Evolutionary conservation across 805 yeast species (phyloP).

Genomic region (Starmerella gropengiesseri): DNA sequence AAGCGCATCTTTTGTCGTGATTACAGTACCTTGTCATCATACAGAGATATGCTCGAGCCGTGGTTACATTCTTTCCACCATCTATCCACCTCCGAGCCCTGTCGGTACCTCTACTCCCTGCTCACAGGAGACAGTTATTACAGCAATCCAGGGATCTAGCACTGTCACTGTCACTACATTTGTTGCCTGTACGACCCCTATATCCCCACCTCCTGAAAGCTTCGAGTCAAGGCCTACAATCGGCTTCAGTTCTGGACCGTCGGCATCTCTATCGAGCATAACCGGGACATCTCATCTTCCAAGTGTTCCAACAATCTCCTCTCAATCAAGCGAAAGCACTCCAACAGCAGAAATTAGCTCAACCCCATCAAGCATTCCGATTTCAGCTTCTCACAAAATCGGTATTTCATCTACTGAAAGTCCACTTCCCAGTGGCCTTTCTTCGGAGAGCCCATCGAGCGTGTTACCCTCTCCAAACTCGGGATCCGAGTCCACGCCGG

Average conservation of each 20-base stretch:
- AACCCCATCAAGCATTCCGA: too few relatives aligned
- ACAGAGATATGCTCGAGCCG: conserved; percentile 3
- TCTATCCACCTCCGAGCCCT: conserved; percentile 4
- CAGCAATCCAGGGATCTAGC: not conserved
- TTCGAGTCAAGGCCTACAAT: not conserved
- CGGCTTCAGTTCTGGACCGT: not conserved
- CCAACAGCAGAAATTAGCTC: too few relatives aligned
- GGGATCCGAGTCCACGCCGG: too few relatives aligned
- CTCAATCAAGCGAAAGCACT: too few relatives aligned
- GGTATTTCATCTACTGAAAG: too few relatives aligned
- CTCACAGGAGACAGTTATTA: not conserved
- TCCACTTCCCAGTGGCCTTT: too few relatives aligned
- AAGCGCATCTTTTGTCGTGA: not conserved
- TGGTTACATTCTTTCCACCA: conserved; percentile 9
- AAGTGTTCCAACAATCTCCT: too few relatives aligned
- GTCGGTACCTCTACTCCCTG: not conserved
- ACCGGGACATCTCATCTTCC: too few relatives aligned
- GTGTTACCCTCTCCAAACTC: too few relatives aligned
- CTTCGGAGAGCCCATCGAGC: too few relatives aligned
- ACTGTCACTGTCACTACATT: conserved; percentile 2
- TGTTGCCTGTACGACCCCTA: not conserved
- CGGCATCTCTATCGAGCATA: too few relatives aligned
- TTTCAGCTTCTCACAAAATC: too few relatives aligned
- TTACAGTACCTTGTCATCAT: conserved; percentile 10
- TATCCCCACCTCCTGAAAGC: not conserved